Percentiles rank a stretch among this genome's conserved stretches.
Conservation (phyloP, 2,329 filamentous ascomycete genomes). For the Penicillium palitans region DNA sequence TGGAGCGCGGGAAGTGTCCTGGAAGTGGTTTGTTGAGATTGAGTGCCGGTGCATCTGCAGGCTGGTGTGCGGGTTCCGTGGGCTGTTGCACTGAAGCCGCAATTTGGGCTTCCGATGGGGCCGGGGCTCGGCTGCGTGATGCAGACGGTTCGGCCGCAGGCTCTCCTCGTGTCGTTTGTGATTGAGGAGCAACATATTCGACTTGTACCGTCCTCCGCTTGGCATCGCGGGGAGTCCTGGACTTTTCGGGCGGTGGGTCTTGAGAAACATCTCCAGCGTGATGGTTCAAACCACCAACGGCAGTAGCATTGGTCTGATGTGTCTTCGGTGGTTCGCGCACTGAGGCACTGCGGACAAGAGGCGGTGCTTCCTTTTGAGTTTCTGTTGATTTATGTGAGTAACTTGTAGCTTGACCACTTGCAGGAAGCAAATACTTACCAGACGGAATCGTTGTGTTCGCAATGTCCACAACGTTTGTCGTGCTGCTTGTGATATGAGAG, state of each 20-base stretch:
- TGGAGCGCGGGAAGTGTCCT: conserved; percentile 54
- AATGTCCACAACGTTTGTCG: conserved; percentile 82
- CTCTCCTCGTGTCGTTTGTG: conserved; percentile 76
- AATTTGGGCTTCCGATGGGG: conserved; percentile 9
- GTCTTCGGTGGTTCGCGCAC: conserved; percentile 82
- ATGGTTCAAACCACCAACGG: conserved; percentile 63
- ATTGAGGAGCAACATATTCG: conserved; percentile 91
- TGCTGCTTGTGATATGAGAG: conserved; percentile 93
- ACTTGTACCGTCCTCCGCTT: conserved; percentile 95
- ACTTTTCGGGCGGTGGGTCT: conserved; percentile 62
- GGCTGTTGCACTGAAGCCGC: conserved; percentile 9
- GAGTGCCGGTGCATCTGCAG: conserved; percentile 15
- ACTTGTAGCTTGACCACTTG: not conserved
- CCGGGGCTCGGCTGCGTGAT: conserved; percentile 12
- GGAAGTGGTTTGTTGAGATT: conserved; percentile 43
- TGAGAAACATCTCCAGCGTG: conserved; percentile 74
- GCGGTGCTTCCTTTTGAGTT: conserved; percentile 56
- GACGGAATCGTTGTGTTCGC: conserved; percentile 71
- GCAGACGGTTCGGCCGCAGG: conserved; percentile 18
- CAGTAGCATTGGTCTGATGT: conserved; percentile 49
- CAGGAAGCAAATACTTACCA: conserved; percentile 45
- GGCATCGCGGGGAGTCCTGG: conserved; percentile 71
- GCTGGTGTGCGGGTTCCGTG: conserved; percentile 4
- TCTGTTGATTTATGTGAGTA: conserved; percentile 42
- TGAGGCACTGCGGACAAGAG: conserved; percentile 81